Conservation (phyloP, 2,329 filamentous ascomycete species). For the Neospermospora avenae region DNA sequence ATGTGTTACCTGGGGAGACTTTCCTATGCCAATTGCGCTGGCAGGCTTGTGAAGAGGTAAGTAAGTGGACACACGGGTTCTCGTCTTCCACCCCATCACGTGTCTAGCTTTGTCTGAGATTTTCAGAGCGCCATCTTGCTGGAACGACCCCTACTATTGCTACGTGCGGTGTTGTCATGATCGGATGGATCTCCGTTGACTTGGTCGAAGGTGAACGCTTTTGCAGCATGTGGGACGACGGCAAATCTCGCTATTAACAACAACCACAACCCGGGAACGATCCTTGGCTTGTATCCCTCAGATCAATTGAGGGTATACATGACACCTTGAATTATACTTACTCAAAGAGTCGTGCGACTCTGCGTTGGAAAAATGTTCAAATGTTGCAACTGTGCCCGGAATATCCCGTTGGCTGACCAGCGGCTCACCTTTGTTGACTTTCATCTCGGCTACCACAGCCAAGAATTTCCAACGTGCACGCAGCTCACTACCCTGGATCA, state of each 20-base stretch:
- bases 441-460: neutral
- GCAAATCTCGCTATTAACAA: neutral
- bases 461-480: neutral
- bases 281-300: neutral
- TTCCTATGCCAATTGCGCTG: no score
- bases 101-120: no score
- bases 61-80: no score
- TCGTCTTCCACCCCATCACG: no score
- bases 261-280: neutral
- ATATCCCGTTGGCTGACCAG: neutral
- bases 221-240: neutral
- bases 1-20: no score
- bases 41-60: no score
- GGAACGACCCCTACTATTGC: no score
- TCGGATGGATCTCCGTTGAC: neutral
- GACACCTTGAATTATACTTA: neutral
- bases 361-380: neutral
- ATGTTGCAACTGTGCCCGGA: neutral
- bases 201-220: neutral
- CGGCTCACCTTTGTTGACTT: constrained; percentile 5
- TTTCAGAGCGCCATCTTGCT: no score
- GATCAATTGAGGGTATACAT: neutral
- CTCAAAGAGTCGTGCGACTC: no score
- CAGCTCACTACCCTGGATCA: neutral
- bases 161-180: no score